A percentile compares a stretch with the other conserved stretches of the same genome.
Evolutionary conservation across 164 flowering plant genomes (phyloP).

Genomic region (Echeveria elegans): DNA sequence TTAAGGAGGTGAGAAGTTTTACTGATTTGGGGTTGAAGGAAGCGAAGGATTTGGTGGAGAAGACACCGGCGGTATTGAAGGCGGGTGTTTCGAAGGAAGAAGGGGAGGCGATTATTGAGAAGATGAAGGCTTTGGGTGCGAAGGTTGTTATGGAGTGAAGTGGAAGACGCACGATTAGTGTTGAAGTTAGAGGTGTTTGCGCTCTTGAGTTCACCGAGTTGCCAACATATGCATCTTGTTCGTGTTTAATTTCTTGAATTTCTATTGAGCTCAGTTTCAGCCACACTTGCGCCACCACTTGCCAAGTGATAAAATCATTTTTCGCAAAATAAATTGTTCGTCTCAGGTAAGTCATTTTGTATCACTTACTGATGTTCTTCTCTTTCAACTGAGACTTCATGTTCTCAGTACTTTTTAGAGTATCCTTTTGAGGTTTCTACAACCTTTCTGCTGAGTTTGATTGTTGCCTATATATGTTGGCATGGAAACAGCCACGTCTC

Average conservation of each 20-base stretch:
- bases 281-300: background rate
- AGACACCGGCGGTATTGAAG: conserved; percentile 61
- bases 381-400: background rate
- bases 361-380: background rate
- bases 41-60: conserved; percentile 84
- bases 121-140: conserved; percentile 76
- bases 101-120: conserved; percentile 62
- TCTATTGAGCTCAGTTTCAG: background rate
- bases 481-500: background rate
- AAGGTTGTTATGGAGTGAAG: conserved; percentile 63
- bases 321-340: background rate
- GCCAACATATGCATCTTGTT: too few relatives aligned
- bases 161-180: background rate
- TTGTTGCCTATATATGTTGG: background rate
- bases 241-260: background rate
- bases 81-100: conserved; percentile 78
- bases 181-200: background rate
- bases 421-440: background rate
- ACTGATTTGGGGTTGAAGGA: conserved; percentile 84
- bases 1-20: conserved; percentile 68
- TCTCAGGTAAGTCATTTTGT: background rate
- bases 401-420: background rate
- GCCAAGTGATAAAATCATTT: background rate
- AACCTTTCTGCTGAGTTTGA: too few relatives aligned
- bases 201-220: background rate